Base-by-base conservation (phyloP, 371 early-diverging fungal species). In the Dichotomocladium elegans region DNA sequence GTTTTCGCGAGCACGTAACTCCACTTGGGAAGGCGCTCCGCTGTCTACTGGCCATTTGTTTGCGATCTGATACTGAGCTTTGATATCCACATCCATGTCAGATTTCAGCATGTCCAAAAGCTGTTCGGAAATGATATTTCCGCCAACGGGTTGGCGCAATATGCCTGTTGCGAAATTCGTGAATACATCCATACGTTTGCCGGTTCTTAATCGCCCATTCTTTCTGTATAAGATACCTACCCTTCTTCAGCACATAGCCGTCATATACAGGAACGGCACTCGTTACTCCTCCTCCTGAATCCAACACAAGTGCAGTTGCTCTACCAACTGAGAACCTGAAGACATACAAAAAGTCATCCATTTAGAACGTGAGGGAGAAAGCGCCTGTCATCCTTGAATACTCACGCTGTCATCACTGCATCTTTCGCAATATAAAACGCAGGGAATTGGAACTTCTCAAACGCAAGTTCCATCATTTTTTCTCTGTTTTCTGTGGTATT, bases 261-360 rank as follows among this genome's bases (percentile, higher is more conserved):
- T 98, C 99, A 60, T 83, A 90, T 0, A 98, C 97, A 15, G 99
- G 97, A 0, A 91, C 90, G 3, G 88, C 96, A 58, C 90, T 90
- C 3, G 95, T 92, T 47, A 72, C 73, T 26, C 86, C 80, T 51
- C 86, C 94, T 10, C 99, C 99, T 11, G 90, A 89, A 61, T 96
- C 96, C 45, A 98, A 63, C 26, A 98, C 94, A 28, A 98, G 75
- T 9, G 88, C 95, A 10, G 94, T 92, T 14, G 91, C 79, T 48
- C 84, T 74, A 34, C 99, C 99, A 0, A 92, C 81, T 6, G 96
- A 90, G 59, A 95, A 98, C 29, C 85, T 93, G 60, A 19, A n/a
- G 17, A 40, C 1, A n/a, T 40, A 24, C 58, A 30, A 30, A 42
- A 45, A 5, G 15, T 28, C 3, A 5, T 28, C 47, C 4, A 34